Base-by-base conservation (phyloP, 257 asterid species). In the Scutellaria baicalensis region DNA sequence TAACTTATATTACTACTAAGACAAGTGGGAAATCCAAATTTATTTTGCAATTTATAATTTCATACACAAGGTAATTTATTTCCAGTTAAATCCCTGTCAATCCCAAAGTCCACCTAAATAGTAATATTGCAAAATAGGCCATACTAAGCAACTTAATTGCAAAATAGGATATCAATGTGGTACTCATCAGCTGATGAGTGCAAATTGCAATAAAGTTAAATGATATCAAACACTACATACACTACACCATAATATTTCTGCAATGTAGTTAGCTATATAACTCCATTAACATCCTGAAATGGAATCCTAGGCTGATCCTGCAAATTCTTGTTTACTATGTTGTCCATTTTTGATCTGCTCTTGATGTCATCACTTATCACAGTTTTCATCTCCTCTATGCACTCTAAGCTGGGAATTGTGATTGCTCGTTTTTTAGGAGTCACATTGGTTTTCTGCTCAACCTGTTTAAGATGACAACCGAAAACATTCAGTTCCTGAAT, bases 341-440 rank as follows among this genome's bases (percentile, higher is more conserved):
- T 49, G 9, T 64, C 73, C 63, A 8, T 11, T 42, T 69, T 88
- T 52, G 75, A 50, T 72, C 64, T 71, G 55, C 60, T 73, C 45
- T 77, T 82, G 39, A 64, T 18, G 33, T 77, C 78, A 31, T 63
- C 78, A 59, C 33, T 12, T 13, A 76, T 10, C 3, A 38, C 55
- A 69, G 88, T 75, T 81, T 84, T 83, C 93, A 86, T 83, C 71
- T 86, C 88, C 81, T 90, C 96, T 62, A 90, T 86, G 12, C 83
- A 80, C 69, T 82, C 80, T 60, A 81, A 6, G 68, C 88, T 86
- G 10, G 90, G 96, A 66, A 90, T 81, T 8, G 66, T 64, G 36
- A 84, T 70, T 12, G 7, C 68, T 72, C 87, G 80, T 69, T 81
- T 86, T 83, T 79, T 81, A 5, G 95, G 92, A 66, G 92, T 81